A percentile compares a stretch with the other conserved stretches of the same genome.
Conservation (phyloP, 495 filamentous ascomycete genomes). For the Talaromyces proteolyticus region DNA sequence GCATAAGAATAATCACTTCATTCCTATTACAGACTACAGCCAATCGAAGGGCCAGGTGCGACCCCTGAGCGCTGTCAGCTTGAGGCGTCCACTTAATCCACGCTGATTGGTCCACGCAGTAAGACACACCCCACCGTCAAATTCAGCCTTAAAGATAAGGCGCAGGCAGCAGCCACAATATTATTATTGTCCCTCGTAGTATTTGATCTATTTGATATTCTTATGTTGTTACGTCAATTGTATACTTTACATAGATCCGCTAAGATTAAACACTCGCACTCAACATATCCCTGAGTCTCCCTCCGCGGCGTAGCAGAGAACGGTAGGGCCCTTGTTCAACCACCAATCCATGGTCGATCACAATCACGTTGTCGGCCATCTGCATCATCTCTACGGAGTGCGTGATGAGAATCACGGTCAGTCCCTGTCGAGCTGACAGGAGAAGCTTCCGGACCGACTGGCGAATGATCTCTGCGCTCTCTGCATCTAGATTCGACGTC, state of each 20-base stretch:
- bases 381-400: conserved; percentile 80
- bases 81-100: too few relatives aligned
- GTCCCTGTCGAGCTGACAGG: conserved; percentile 20
- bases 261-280: too few relatives aligned
- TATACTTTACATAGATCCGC: not conserved
- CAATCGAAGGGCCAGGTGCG: too few relatives aligned
- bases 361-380: conserved; percentile 61
- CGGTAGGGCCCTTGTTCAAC: conserved; percentile 61
- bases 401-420: conserved; percentile 65
- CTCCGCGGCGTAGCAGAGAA: conserved; percentile 35
- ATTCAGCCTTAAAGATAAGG: not conserved
- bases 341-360: conserved; percentile 62
- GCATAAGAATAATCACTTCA: too few relatives aligned
- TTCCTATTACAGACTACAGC: too few relatives aligned
- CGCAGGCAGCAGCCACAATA: not conserved
- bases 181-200: too few relatives aligned
- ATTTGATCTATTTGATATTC: not conserved
- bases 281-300: conserved; percentile 34
- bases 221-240: not conserved
- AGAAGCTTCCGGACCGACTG: conserved; percentile 53
- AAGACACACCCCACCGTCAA: not conserved
- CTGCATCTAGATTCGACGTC: conserved; percentile 71
- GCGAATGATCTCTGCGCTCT: conserved; percentile 62
- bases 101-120: not conserved
- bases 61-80: too few relatives aligned